Conservation (phyloP, 441 rosid species). For the Pelargonium cotyledonis region DNA sequence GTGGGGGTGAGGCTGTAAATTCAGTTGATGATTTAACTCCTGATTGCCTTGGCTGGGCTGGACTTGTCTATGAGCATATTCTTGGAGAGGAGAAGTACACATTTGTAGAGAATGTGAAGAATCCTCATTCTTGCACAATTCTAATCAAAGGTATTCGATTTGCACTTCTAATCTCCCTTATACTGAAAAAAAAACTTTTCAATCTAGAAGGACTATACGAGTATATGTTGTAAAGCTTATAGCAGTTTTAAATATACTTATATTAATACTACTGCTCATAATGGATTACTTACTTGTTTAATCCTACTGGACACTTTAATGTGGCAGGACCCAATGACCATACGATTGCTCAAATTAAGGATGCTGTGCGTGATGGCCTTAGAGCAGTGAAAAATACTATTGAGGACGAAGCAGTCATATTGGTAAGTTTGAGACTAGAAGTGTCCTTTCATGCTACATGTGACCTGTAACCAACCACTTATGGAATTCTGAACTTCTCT, state of each 20-base stretch:
- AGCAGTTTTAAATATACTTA: neutral
- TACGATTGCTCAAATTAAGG: slow-evolving; percentile 95
- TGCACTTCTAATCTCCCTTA: neutral
- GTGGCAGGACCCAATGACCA: slow-evolving; percentile 86
- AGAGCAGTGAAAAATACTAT: slow-evolving; percentile 88
- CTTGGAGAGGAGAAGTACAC: slow-evolving; percentile 96
- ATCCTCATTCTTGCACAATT: slow-evolving; percentile 82
- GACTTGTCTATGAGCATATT: slow-evolving; percentile 83
- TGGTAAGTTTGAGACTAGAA: slow-evolving; percentile 43
- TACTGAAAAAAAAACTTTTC: neutral
- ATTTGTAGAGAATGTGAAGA: slow-evolving; percentile 86
- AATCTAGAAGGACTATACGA: too few species aligned
- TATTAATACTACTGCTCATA: too few species aligned
- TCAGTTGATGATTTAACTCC: slow-evolving; percentile 84
- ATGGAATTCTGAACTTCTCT: neutral
- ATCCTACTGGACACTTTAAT: neutral
- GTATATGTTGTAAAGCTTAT: neutral
- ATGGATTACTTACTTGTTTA: neutral
- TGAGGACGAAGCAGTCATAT: slow-evolving; percentile 84
- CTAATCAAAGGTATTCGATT: slow-evolving; percentile 66
- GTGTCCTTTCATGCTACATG: neutral
- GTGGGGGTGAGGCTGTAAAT: slow-evolving; percentile 96
- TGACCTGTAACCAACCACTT: neutral
- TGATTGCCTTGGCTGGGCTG: slow-evolving; percentile 94
- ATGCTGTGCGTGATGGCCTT: slow-evolving; percentile 89